Percentiles rank a stretch among this genome's conserved stretches.
Conservation (phyloP, 441 rosid genomes). For the Erodium trifolium region DNA sequence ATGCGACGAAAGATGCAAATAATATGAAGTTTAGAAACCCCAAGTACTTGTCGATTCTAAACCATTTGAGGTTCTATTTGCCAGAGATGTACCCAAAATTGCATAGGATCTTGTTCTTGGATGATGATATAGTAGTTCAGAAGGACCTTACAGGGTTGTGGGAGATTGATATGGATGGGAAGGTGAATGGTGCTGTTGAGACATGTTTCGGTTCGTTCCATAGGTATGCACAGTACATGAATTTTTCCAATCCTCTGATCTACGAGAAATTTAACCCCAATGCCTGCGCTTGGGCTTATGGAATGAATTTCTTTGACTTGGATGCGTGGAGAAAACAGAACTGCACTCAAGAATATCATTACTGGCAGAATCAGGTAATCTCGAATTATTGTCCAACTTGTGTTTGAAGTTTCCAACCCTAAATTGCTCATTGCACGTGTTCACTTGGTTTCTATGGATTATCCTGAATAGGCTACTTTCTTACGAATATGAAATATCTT, state of each 20-base stretch:
- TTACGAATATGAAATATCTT: not conserved
- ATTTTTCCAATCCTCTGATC: conserved; percentile 74
- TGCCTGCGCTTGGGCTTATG: conserved; percentile 98
- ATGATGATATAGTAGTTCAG: conserved; percentile 85
- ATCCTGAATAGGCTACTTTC: not conserved
- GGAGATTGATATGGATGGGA: conserved; percentile 51
- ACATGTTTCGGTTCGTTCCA: conserved; percentile 96
- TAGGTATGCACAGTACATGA: conserved; percentile 60
- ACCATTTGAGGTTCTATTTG: conserved; percentile 79
- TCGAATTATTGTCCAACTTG: not conserved
- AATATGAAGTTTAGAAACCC: conserved; percentile 77
- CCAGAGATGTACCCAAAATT: conserved; percentile 80
- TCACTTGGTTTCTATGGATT: no score
- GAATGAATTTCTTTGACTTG: conserved; percentile 88
- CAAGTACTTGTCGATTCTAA: conserved; percentile 79
- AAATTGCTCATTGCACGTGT: no score
- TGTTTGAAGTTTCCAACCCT: not conserved
- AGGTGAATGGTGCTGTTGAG: conserved; percentile 95
- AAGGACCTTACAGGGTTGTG: conserved; percentile 61
- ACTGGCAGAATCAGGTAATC: conserved; percentile 48
- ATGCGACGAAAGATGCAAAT: conserved; percentile 75
- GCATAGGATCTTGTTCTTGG: conserved; percentile 75
- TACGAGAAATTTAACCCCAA: conserved; percentile 81
- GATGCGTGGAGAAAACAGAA: conserved; percentile 85
- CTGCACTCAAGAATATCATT: conserved; percentile 43